These are phyloP conservation scores for Metarhizium anisopliae DNA, from an alignment of 2,329 filamentous ascomycete genomes.

Conservation along the genomic window DNA sequence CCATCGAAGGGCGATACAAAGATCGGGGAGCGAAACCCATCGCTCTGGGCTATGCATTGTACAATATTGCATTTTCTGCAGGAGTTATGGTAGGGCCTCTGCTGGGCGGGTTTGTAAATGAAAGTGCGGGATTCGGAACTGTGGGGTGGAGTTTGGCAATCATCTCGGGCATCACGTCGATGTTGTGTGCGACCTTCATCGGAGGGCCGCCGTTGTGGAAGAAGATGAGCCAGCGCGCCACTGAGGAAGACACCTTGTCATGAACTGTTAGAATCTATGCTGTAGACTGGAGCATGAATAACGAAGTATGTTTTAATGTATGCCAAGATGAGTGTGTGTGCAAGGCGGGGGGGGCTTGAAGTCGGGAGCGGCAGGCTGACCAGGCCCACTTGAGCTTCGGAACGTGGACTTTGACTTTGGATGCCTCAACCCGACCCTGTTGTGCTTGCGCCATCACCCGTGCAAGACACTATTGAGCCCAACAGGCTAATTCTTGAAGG, in stretches of 20 bases:
- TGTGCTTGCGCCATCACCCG: too few species aligned
- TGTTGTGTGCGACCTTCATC: conserved; percentile 19
- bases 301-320: not conserved
- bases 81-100: conserved; percentile 24
- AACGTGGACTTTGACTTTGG: too few species aligned
- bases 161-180: conserved; percentile 17
- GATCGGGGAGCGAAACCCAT: conserved; percentile 15
- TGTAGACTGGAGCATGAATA: not conserved
- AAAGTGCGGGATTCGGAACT: conserved; percentile 22
- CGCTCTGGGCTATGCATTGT: conserved; percentile 25
- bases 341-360: too few species aligned
- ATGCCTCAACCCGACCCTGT: too few species aligned
- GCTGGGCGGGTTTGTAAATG: conserved; percentile 24
- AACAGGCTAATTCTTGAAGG: too few species aligned
- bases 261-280: not conserved
- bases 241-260: not conserved
- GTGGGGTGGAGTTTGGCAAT: conserved; percentile 23
- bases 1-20: conserved; percentile 14
- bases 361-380: too few species aligned
- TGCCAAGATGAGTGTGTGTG: too few species aligned
- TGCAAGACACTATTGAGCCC: too few species aligned
- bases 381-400: too few species aligned
- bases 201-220: conserved; percentile 16
- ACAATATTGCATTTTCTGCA: conserved; percentile 25
- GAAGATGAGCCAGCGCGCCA: not conserved